Evolutionary conservation across 345 rosid species (phyloP), one percentile per base, ranked within the genome.

Genomic region (Gossypium mustelinum): DNA sequence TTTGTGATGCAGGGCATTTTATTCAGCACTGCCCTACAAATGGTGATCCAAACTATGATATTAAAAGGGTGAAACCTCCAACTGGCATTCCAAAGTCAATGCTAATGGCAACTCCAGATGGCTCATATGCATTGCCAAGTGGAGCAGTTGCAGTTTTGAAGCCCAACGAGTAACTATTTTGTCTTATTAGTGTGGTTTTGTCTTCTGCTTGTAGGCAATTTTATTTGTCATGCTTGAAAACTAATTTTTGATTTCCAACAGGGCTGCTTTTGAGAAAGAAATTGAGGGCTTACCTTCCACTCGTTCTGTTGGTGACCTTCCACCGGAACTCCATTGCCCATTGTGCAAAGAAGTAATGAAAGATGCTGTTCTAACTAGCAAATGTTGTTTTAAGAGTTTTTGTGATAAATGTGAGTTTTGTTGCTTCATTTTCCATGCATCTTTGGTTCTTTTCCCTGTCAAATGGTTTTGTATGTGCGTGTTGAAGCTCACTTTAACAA

Each of bases 11-110:
- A 95, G 99, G 99, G 24, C 99, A 96, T 86, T 93, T 90, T 81
- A 96, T 96, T 76, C 99, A 96, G 86, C 99, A 96, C 75, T 96
- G 98, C 60, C 97, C 99, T 61, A 96, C 99, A 61, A 96, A 96
- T 78, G 98, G 99, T 59, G 98, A 96, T 81, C 99, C 99, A 18
- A 88, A 61, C 75, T 96, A 79, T 70, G 97, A 96, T 82, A 84
- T 96, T 60, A 96, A 87, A 81, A 89, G 98, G 84, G 93, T 89
- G 75, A 96, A 87, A 77, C 98, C 92, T 76, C 97, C 98, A 16
- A 96, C 98, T 44, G 99, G 99, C 52, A 93, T 96, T 72, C 98
- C 99, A 29, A 96, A 93, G 86, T 96, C 99, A 24, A 96, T 96
- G 99, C 85, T 96, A 70, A 86, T 91, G 92, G 88, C 93, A 18